These are phyloP conservation scores for Gossypium davidsonii DNA, from an alignment of 441 rosid genomes.

Conservation along the genomic window DNA sequence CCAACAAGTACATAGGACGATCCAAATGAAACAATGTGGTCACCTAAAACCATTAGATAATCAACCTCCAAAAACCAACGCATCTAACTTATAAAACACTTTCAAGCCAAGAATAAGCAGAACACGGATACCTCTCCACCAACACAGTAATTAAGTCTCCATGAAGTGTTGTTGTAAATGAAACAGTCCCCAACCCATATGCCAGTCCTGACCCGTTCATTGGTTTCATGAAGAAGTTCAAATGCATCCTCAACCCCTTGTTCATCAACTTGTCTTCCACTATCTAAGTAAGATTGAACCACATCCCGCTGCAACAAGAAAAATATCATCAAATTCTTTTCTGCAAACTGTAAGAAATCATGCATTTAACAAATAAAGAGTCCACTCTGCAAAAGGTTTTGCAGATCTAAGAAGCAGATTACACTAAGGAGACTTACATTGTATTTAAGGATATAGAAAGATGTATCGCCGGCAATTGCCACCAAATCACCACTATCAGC, in stretches of 20 bases:
- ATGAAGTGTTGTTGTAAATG: conserved; percentile 86
- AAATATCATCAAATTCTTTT: conserved; percentile 18
- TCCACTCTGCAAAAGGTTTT: neutral
- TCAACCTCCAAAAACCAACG: neutral
- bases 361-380: conserved; percentile 8
- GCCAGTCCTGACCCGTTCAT: conserved; percentile 95
- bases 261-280: conserved; percentile 83
- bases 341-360: neutral
- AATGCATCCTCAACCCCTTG: conserved; percentile 98
- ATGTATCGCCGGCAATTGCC: conserved; percentile 88
- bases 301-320: conserved; percentile 62
- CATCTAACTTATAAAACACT: neutral
- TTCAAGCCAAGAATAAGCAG: conserved; percentile 11
- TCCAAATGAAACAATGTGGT: conserved; percentile 98
- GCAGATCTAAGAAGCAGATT: conserved; percentile 3
- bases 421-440: conserved; percentile 45
- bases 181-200: conserved; percentile 99
- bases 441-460: conserved; percentile 93
- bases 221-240: conserved; percentile 95
- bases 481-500: conserved; percentile 98
- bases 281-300: conserved; percentile 75
- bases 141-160: conserved; percentile 99
- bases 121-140: conserved; percentile 84
- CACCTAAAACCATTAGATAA: conserved; percentile 43
- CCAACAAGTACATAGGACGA: conserved; percentile 97